A percentile compares a stretch with the other conserved stretches of the same genome.
Conservation (phyloP, 2,329 filamentous ascomycete species). For the Eutypella sp. region DNA sequence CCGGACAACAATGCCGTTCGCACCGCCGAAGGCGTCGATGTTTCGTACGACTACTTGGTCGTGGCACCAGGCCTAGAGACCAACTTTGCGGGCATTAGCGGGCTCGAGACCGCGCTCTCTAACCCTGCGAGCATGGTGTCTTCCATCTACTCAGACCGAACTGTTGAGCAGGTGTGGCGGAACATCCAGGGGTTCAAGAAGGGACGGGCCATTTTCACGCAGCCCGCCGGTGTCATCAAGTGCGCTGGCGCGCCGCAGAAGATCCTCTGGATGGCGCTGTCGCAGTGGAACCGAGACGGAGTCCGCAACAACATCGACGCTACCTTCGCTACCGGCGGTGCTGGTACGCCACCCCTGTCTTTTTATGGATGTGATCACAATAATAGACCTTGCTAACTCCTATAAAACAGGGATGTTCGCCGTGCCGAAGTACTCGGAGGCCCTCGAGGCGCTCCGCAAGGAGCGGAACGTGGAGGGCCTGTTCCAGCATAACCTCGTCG, state of each 20-base stretch:
- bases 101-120: constrained; percentile 28
- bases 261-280: constrained; percentile 36
- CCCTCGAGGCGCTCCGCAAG: constrained; percentile 28
- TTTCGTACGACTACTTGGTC: constrained; percentile 33
- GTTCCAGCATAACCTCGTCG: constrained; percentile 34
- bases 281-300: constrained; percentile 31
- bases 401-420: constrained; percentile 30
- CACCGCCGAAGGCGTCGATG: constrained; percentile 28
- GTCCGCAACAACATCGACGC: constrained; percentile 27
- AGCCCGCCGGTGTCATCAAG: constrained; percentile 34
- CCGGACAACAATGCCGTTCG: constrained; percentile 31
- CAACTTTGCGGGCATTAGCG: constrained; percentile 30
- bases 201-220: constrained; percentile 33
- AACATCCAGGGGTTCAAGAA: constrained; percentile 31
- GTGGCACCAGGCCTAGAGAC: constrained; percentile 32
- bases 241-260: constrained; percentile 35
- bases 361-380: background rate
- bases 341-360: constrained; percentile 14
- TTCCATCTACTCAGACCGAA: constrained; percentile 33
- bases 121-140: constrained; percentile 29
- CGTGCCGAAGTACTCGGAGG: constrained; percentile 33
- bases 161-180: constrained; percentile 29
- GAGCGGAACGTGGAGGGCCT: constrained; percentile 32
- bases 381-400: constrained; percentile 7
- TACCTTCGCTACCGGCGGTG: constrained; percentile 30